These are phyloP conservation scores for Biancaea sappan DNA, from an alignment of 306 rosid genomes.

Conservation along the genomic window DNA sequence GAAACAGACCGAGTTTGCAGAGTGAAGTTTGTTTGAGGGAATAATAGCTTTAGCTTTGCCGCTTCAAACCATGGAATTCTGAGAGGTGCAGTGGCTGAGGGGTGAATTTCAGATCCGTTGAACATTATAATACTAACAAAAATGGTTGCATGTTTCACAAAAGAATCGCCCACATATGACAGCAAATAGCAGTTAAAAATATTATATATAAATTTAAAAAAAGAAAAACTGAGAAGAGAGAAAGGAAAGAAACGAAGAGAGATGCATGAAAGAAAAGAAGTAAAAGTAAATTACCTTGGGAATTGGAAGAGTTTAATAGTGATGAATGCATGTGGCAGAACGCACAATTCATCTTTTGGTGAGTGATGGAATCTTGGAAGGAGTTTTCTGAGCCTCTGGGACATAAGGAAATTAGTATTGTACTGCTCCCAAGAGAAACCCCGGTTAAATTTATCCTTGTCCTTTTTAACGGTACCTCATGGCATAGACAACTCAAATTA, in stretches of 20 bases:
- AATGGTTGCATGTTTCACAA: constrained; percentile 41
- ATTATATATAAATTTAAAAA: not conserved
- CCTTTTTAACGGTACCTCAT: constrained; percentile 56
- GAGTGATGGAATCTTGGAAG: constrained; percentile 52
- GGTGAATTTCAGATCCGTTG: constrained; percentile 58
- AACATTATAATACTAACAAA: constrained; percentile 40
- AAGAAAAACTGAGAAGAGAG: not conserved
- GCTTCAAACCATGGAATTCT: constrained; percentile 57
- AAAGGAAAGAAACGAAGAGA: no score
- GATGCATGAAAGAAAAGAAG: constrained; percentile 6
- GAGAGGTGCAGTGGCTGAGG: constrained; percentile 53
- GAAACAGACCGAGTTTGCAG: constrained; percentile 40
- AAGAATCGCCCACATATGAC: constrained; percentile 33
- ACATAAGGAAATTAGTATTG: constrained; percentile 19
- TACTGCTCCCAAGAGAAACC: constrained; percentile 36
- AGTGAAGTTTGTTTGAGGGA: constrained; percentile 38
- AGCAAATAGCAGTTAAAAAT: constrained; percentile 18
- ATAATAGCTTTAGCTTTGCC: constrained; percentile 28
- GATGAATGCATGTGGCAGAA: constrained; percentile 44
- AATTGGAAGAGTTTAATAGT: constrained; percentile 42
- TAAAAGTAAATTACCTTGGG: constrained; percentile 38
- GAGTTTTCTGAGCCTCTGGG: constrained; percentile 35
- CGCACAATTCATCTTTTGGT: constrained; percentile 34
- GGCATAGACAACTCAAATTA: no score
- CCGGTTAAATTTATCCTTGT: constrained; percentile 31